Evolutionary conservation across 306 rosid genomes (phyloP).

Genomic region (Luffa aegyptiaca): DNA sequence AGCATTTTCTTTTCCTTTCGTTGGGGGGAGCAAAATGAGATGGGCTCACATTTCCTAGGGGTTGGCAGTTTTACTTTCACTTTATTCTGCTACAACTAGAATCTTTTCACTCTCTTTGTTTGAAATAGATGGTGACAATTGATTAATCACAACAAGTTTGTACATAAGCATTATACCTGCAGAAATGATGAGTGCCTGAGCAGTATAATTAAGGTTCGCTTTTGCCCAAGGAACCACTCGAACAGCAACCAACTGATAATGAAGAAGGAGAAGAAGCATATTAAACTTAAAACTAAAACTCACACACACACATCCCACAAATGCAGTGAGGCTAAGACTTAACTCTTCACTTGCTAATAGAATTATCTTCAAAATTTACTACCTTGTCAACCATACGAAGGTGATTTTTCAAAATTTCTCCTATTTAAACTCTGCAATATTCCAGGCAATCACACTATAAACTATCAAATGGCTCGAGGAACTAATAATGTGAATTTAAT

Average conservation of each 20-base stretch:
- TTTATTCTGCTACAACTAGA: neutral
- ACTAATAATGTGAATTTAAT: neutral
- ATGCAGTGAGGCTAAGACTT: neutral
- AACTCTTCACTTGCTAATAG: neutral
- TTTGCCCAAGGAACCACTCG: slow-evolving; percentile 91
- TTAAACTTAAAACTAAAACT: neutral
- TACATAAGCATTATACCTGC: slow-evolving; percentile 37
- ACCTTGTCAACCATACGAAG: neutral
- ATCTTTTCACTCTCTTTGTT: neutral
- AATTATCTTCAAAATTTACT: neutral
- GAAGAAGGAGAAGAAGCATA: neutral
- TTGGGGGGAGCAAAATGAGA: neutral
- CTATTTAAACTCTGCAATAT: neutral
- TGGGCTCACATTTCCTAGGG: neutral
- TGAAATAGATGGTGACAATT: neutral
- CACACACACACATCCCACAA: neutral
- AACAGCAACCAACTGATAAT: slow-evolving; percentile 60
- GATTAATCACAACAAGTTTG: neutral
- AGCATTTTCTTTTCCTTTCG: neutral
- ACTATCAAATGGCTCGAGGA: neutral
- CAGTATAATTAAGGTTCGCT: slow-evolving; percentile 85
- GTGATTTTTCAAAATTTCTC: neutral
- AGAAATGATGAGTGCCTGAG: slow-evolving; percentile 87
- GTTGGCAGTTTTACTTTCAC: neutral
- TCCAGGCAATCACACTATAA: neutral